These are phyloP conservation scores for Raphanus sativus DNA, from an alignment of 345 rosid genomes.

Conservation along the genomic window DNA sequence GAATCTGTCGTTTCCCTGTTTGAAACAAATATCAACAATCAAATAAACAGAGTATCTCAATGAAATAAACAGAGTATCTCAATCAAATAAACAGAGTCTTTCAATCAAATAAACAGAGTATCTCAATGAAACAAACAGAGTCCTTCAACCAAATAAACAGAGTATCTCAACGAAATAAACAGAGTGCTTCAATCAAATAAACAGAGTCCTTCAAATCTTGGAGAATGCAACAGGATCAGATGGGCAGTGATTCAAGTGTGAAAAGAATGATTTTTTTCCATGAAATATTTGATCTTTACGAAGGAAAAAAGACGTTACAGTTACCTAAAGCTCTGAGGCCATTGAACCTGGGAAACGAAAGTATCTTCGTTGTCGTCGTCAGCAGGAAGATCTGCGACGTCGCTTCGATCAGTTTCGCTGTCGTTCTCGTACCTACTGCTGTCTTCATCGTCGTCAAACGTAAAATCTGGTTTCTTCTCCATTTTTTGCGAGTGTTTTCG, in stretches of 20 bases:
- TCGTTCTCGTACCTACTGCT: constrained; percentile 38
- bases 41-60: too few species aligned
- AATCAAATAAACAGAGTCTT: too few species aligned
- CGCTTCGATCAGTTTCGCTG: constrained; percentile 29
- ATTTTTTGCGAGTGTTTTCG: background rate
- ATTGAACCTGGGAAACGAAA: constrained; percentile 55
- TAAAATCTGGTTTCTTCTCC: constrained; percentile 39
- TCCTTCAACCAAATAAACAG: too few species aligned
- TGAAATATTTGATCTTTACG: constrained; percentile 2
- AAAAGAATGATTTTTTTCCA: too few species aligned
- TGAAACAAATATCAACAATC: too few species aligned
- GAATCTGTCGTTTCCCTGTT: constrained; percentile 74
- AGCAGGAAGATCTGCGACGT: constrained; percentile 38
- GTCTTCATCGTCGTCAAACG: constrained; percentile 47
- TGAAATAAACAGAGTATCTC: too few species aligned
- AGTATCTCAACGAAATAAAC: too few species aligned
- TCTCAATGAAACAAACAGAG: too few species aligned
- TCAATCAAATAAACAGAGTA: too few species aligned
- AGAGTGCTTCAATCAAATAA: too few species aligned
- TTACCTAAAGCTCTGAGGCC: constrained; percentile 85
- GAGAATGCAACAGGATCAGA: too few species aligned
- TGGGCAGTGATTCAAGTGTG: background rate
- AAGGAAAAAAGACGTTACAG: background rate
- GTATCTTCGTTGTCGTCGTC: constrained; percentile 38
- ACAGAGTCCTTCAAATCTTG: too few species aligned